Conservation (phyloP, 371 early-diverging fungal genomes). For the Astathelohania contejeani region DNA sequence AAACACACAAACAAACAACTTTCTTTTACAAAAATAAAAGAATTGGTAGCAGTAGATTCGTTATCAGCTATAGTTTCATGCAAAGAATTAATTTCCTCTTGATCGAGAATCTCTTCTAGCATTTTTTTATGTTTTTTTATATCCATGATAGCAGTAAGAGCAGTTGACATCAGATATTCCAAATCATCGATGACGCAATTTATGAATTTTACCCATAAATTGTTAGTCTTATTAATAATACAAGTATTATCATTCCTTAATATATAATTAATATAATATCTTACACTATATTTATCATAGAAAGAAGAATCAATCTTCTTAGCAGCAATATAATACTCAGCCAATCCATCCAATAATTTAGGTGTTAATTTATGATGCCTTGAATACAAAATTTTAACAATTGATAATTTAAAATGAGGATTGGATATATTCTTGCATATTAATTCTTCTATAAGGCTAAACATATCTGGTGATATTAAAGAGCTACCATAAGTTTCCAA, state of each 20-base stretch:
- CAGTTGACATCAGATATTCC: conserved; percentile 25
- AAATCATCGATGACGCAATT: conserved; percentile 38
- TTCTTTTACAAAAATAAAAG: conserved; percentile 21
- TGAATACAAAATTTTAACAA: conserved; percentile 4
- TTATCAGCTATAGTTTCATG: neutral
- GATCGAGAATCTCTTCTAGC: conserved; percentile 3
- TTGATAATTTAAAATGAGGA: neutral
- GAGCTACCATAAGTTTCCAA: too few species aligned
- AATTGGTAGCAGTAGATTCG: conserved; percentile 7
- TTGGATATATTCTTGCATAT: neutral
- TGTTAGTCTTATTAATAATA: conserved; percentile 3
- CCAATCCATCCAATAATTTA: neutral
- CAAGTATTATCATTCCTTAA: conserved; percentile 7
- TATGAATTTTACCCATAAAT: conserved; percentile 21
- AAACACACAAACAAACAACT: conserved; percentile 26
- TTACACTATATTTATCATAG: conserved; percentile 5
- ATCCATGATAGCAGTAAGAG: conserved; percentile 33
- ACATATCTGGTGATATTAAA: too few species aligned
- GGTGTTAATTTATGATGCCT: conserved; percentile 4
- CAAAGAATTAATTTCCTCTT: conserved; percentile 6
- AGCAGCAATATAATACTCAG: neutral
- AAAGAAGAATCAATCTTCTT: neutral
- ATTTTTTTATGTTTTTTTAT: conserved; percentile 24
- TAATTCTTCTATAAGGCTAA: too few species aligned
- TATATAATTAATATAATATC: conserved; percentile 16